Percentiles rank a stretch among this genome's conserved stretches.
These are phyloP conservation scores for Tuber borchii DNA, from an alignment of 495 filamentous ascomycete genomes.

Conservation along the genomic window DNA sequence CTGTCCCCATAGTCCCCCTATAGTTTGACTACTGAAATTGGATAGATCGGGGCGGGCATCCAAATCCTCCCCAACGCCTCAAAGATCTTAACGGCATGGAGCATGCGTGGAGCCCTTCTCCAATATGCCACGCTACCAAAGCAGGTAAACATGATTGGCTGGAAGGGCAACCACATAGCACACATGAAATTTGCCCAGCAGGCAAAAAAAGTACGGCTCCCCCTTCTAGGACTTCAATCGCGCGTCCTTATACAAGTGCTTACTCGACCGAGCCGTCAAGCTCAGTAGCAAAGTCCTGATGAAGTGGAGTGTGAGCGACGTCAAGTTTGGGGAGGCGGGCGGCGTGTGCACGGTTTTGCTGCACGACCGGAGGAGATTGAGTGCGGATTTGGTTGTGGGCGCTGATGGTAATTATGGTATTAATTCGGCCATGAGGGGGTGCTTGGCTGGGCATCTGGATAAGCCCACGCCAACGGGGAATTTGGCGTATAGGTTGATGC, in stretches of 20 bases:
- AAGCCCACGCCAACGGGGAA: constrained; percentile 56
- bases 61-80: constrained; percentile 55
- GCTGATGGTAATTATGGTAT: constrained; percentile 61
- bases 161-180: constrained; percentile 44
- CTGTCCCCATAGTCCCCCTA: constrained; percentile 14
- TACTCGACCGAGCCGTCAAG: constrained; percentile 50
- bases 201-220: constrained; percentile 46
- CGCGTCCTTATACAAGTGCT: constrained; percentile 52
- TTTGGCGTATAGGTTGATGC: constrained; percentile 59
- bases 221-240: constrained; percentile 58
- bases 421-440: constrained; percentile 49
- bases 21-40: background rate
- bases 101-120: constrained; percentile 40
- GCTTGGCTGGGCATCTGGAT: constrained; percentile 47
- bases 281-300: constrained; percentile 52
- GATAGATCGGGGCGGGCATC: constrained; percentile 54
- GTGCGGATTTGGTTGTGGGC: constrained; percentile 53
- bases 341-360: constrained; percentile 26
- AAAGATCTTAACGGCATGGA: constrained; percentile 49
- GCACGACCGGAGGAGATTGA: constrained; percentile 44
- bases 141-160: constrained; percentile 19
- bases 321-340: constrained; percentile 42
- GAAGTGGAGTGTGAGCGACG: constrained; percentile 45
- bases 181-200: constrained; percentile 46
- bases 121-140: constrained; percentile 44